Conservation (phyloP, 306 rosid genomes). For the Oxytropis ochrocephala region DNA sequence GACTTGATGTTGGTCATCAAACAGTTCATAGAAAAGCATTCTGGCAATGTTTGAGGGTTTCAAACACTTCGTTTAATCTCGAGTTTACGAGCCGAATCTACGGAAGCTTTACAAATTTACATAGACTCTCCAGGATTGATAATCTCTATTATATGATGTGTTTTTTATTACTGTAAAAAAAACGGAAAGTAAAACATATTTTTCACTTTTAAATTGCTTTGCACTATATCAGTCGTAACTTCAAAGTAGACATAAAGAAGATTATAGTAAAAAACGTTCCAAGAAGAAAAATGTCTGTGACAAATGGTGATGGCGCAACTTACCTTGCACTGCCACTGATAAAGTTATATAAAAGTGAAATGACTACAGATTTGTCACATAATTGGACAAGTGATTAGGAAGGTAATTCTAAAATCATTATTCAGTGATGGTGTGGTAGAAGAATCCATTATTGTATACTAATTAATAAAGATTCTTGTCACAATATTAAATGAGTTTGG, state of each 20-base stretch:
- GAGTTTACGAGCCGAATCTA: too few species aligned
- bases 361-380: not conserved
- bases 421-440: constrained; percentile 5
- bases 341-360: not conserved
- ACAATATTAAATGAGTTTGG: constrained; percentile 37
- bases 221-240: too few species aligned
- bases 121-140: too few species aligned
- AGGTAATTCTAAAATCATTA: constrained; percentile 19
- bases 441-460: constrained; percentile 12
- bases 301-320: not conserved
- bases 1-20: constrained; percentile 49
- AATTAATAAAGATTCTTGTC: constrained; percentile 18
- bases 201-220: too few species aligned
- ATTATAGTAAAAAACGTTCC: too few species aligned
- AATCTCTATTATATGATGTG: too few species aligned
- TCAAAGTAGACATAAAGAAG: too few species aligned
- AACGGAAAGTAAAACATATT: too few species aligned
- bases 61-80: not conserved
- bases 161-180: too few species aligned
- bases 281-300: not conserved
- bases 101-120: too few species aligned
- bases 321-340: not conserved
- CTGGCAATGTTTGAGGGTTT: not conserved
- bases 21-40: constrained; percentile 42
- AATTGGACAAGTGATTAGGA: constrained; percentile 4